Percentiles rank a stretch among this genome's conserved stretches.
These are phyloP conservation scores for Aspergillaceae sp. DNA, from an alignment of 2,329 filamentous ascomycete genomes.

Conservation along the genomic window DNA sequence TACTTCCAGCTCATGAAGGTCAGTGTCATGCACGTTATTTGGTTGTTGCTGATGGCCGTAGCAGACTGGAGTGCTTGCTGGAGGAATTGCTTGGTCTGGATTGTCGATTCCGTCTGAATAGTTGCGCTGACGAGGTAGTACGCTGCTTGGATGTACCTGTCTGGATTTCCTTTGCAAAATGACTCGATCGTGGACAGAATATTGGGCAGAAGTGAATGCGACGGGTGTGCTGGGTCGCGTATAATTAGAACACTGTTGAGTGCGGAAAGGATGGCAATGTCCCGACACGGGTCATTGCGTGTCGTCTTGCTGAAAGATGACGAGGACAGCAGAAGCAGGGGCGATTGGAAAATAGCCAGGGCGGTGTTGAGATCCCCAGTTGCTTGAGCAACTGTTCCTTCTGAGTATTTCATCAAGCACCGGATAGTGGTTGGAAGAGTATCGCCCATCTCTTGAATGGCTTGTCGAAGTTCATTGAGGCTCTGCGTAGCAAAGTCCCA, in stretches of 20 bases:
- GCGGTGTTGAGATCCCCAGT: conserved; percentile 64
- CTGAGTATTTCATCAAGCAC: conserved; percentile 60
- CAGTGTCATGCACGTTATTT: conserved; percentile 73
- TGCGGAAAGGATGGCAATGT: conserved; percentile 54
- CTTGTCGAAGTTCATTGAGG: conserved; percentile 46
- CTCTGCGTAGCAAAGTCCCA: conserved; percentile 57
- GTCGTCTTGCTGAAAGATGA: conserved; percentile 26
- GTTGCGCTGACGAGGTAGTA: conserved; percentile 68
- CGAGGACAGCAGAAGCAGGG: conserved; percentile 48
- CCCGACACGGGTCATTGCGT: conserved; percentile 47
- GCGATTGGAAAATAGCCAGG: conserved; percentile 55
- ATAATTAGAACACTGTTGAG: conserved; percentile 67
- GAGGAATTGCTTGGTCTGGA: conserved; percentile 70
- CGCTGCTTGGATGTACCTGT: conserved; percentile 66
- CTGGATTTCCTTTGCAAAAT: conserved; percentile 60
- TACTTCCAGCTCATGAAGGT: conserved; percentile 77
- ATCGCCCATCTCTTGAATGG: conserved; percentile 38
- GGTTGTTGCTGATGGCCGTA: conserved; percentile 61
- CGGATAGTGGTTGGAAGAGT: conserved; percentile 35
- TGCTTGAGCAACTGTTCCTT: conserved; percentile 67
- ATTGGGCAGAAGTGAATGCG: conserved; percentile 50
- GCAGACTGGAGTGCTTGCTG: conserved; percentile 63
- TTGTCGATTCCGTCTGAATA: conserved; percentile 58
- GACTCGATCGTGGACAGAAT: conserved; percentile 59
- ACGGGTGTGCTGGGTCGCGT: conserved; percentile 51